These are phyloP conservation scores for Petunia hybrid DNA, from an alignment of 305 asterid species.

Conservation along the genomic window DNA sequence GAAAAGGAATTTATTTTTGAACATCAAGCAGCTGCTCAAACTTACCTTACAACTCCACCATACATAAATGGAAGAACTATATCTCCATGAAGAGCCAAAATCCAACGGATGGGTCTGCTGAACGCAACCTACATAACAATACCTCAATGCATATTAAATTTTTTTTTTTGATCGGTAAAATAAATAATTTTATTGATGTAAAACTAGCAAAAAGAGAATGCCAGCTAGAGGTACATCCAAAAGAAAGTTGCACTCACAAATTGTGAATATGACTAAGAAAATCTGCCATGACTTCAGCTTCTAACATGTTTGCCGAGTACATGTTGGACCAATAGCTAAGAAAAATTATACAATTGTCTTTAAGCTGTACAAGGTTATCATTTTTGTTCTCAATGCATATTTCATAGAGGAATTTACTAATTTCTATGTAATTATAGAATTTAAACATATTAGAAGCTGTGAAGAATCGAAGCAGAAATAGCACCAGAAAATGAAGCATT, in stretches of 20 bases:
- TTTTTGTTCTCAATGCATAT: background rate
- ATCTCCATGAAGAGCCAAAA: conserved; percentile 91
- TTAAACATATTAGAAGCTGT: background rate
- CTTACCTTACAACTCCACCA: conserved; percentile 86
- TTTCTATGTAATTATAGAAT: background rate
- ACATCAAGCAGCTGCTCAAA: conserved; percentile 14
- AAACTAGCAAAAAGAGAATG: too few relatives aligned
- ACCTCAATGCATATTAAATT: conserved; percentile 7
- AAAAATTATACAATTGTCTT: too few relatives aligned
- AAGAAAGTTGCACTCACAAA: too few relatives aligned
- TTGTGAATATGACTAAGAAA: too few relatives aligned
- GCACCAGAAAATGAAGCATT: conserved; percentile 13
- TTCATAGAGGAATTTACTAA: background rate
- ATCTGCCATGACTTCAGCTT: too few relatives aligned
- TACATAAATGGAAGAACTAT: conserved; percentile 75
- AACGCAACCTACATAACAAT: conserved; percentile 65
- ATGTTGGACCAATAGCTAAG: too few relatives aligned
- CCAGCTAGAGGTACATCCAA: too few relatives aligned
- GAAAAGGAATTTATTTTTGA: background rate
- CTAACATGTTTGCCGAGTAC: too few relatives aligned
- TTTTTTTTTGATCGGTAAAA: too few relatives aligned
- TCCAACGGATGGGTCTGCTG: conserved; percentile 98
- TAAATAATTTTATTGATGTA: too few relatives aligned
- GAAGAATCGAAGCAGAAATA: conserved; percentile 12
- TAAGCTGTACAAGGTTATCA: too few relatives aligned